Evolutionary conservation across 495 filamentous ascomycete genomes (phyloP), one percentile per base, ranked within the genome.

Genomic region (Articulospora tetracladia): DNA sequence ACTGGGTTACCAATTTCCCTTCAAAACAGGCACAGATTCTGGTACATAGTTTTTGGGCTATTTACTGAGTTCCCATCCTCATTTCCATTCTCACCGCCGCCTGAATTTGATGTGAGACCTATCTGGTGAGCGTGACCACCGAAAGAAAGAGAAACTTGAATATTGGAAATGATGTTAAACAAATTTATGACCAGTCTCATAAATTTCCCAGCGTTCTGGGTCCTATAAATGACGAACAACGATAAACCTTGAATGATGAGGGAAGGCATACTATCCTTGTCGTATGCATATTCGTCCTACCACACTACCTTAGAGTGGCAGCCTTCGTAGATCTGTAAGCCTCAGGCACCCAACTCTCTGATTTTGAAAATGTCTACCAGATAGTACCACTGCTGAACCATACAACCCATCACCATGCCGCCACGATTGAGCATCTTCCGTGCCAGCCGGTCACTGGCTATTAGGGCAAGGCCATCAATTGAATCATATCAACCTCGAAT

Each of bases 371-470:
- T 27, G 47, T 6, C 10, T n/a, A 50, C 6, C 22, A 50, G 25
- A 24, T 50, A n/a, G 8, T 50, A 25, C 48, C 11, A 20, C 20
- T 34, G 44, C 39, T 20, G 11, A 15, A 44, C n/a, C 23, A 26
- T 4, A 12, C 13, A 32, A 47, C 19, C 39, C 36, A 64, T 63
- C 57, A 68, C 49, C 55, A 84, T 84, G 81, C 74, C 78, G 64
- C 76, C 79, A 63, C 72, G 76, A 68, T 67, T 81, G 65, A 78
- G 74, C 55, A 57, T 80, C 44, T 72, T 70, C 69, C 60, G 74
- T 30, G 72, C 69, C 41, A 69, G 75, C 66, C 74, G 79, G 47
- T 71, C 72, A 36, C 73, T 83, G 27, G 72, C 74, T 53, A 58
- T 80, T 48, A 73, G 76, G 36, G 56, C 76, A 51, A 70, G 74